Base-by-base conservation (phyloP, 73 alveolate species). In the Paramecium sonneborni region DNA sequence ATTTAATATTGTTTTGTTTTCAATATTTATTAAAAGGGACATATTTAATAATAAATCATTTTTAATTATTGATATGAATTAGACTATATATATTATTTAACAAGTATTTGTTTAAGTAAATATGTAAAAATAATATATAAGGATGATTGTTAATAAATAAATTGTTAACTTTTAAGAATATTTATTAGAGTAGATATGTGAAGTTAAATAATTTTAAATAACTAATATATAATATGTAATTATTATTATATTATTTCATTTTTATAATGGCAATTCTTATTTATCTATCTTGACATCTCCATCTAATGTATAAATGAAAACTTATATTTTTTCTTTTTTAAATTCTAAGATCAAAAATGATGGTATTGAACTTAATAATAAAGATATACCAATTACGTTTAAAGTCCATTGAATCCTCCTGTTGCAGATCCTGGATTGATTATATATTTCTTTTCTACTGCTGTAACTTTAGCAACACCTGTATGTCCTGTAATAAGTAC, bases 341-440 rank as follows among this genome's bases (percentile, higher is more conserved):
- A 4, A 76, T 76, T 76, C 70, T 9, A 76, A 76, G 12, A 76
- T 76, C 7, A 76, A 34, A 41, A 76, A 76, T 28, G 57, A 68
- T 68, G 85, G 85, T 7, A 68, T 68, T 6, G 85, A 24, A 18
- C 24, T 6, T 20, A 12, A 9, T 56, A 56, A 9, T 56, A n/a
- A 12, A 12, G 15, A 44, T 85, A 76, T 57, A 38, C 1, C 57
- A 85, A 46, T 70, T 79, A n/a, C n/a, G n/a, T n/a, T n/a, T n/a
- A n/a, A n/a, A n/a, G n/a, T n/a, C n/a, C n/a, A n/a, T n/a, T 76
- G 87, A 92, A 97, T 32, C 98, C 97, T 58, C 99, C 99, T 24
- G 99, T 97, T 10, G 97, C 97, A 58, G 98, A 92, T 4, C 99
- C 99, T 6, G 99, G 99, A 93, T 96, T 97, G 92, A 97, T 93